Evolutionary conservation across 1,284 basidiomycete genomes (phyloP), one percentile per base, ranked within the genome.

Genomic region (Sporisorium iseilematis-ciliati): DNA sequence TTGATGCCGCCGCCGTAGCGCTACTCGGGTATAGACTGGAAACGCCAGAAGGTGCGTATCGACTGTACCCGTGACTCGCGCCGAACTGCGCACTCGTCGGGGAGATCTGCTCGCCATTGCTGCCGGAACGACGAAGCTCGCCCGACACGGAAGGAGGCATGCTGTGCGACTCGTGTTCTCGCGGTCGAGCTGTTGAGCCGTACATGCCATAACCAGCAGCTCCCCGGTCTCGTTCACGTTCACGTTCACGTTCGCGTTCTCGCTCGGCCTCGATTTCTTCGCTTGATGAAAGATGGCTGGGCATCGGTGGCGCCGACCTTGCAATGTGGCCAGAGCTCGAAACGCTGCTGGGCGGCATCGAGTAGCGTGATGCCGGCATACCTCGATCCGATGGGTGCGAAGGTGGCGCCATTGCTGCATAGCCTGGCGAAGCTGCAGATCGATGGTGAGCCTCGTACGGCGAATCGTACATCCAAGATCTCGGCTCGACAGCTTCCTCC

Each of bases 381-480:
- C 55, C 49, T 7, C 72, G 72, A 31, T 75, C 72, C 7, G 48
- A 58, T 21, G 72, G 66, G 33, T 65, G 69, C 46, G 63, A 55
- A 20, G 72, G 72, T 7, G 72, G 72, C 20, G 72, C 72, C 72
- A 75, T 75, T 16, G 61, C 7, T 18, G 58, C 62, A 31, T 69
- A 75, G 51, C 56, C 62, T 1, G 65, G 50, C 16, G 63, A 53
- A 43, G 62, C 62, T 33, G 62, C 61, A 16, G 63, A 55, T 33
- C 68, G 62, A 40, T 58, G 65, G n/a, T 53, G 65, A 2, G 66
- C 62, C 20, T 65, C 72, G 54, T 65, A 69, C 16, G 57, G 56
- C 41, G 68, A 57, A 11, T 75, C 72, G 59, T 65, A 69, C 66
- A 54, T 58, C 58, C 72, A 61, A 0, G 72, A 38, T 20, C 72